Base-by-base conservation (phyloP, 257 asterid genomes). In the Thymus mandschuricus region DNA sequence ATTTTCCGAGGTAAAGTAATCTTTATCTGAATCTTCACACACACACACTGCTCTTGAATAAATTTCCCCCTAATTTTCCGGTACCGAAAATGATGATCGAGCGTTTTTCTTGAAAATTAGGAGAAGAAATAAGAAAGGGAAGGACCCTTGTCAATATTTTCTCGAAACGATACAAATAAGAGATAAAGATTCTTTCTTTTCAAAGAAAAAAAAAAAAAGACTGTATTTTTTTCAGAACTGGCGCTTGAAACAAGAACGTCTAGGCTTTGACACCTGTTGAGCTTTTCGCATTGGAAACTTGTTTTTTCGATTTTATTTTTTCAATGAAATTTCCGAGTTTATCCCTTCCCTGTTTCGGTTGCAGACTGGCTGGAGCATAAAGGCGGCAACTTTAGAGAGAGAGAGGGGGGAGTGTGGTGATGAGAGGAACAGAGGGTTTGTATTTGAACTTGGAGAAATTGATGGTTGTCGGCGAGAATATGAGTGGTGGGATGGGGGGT, bases 391-490 rank as follows among this genome's bases (percentile, higher is more conserved):
- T 75, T 78, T 62, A 45, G 60, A 38, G 10, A 6, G 29, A n/a
- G 30, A 50, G 28, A 44, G 49, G 10, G 45, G 35, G 27, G 60
- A 60, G 29, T n/a, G 70, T 9, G 34, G 34, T 59, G 49, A 82
- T 73, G 84, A 57, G 35, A 12, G 96, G 73, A 72, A 46, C 80
- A 52, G 88, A 87, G 75, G 83, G 82, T n/a, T 79, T 86, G 77
- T 82, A 83, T 56, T 70, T 68, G 79, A 84, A 81, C 79, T 87
- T 95, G 60, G 93, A 82, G 84, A 88, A 87, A 82, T 74, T 89
- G 83, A 79, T 86, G 89, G 92, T 87, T 62, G 79, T 73, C 40
- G 81, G 78, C 43, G 83, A 63, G 9, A 71, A 55, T 10, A 79
- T 35, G 68, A 33, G 10, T 38, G 40, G 61, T 67, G 75, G 49